Conservation (phyloP, 257 asterid species). For the Jacaranda mimosifolia region DNA sequence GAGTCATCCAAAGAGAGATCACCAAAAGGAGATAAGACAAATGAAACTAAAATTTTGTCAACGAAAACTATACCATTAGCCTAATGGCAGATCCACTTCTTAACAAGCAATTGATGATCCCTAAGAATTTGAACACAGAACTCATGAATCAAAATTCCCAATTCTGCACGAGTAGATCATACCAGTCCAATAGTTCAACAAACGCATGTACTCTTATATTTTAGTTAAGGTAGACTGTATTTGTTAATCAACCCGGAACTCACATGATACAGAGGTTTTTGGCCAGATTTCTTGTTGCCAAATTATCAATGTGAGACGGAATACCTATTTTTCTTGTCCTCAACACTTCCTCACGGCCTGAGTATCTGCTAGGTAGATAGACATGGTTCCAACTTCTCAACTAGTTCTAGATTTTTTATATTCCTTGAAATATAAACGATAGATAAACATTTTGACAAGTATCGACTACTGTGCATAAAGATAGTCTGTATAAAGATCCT, state of each 20-base stretch:
- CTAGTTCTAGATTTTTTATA: conserved; percentile 10
- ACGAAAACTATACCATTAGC: conserved; percentile 15
- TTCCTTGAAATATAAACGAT: neutral
- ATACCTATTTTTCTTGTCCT: neutral
- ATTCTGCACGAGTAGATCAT: neutral
- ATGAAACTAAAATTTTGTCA: neutral
- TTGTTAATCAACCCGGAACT: neutral
- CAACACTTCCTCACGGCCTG: conserved; percentile 3
- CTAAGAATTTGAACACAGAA: conserved; percentile 2
- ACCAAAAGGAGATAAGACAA: neutral
- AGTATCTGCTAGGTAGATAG: neutral
- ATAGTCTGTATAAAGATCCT: neutral
- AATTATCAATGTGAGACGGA: neutral
- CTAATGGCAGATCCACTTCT: conserved; percentile 15
- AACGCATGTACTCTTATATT: neutral
- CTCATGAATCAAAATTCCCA: neutral
- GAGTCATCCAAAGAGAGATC: neutral
- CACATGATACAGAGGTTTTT: conserved; percentile 1
- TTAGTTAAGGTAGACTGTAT: neutral
- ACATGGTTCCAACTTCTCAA: neutral
- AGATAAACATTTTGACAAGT: neutral
- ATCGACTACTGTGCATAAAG: conserved; percentile 9
- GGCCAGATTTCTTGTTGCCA: neutral
- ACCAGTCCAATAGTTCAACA: conserved; percentile 8
- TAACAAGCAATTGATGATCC: conserved; percentile 13